Evolutionary conservation across 257 asterid genomes (phyloP).

Genomic region (Fraxinus pennsylvanica): DNA sequence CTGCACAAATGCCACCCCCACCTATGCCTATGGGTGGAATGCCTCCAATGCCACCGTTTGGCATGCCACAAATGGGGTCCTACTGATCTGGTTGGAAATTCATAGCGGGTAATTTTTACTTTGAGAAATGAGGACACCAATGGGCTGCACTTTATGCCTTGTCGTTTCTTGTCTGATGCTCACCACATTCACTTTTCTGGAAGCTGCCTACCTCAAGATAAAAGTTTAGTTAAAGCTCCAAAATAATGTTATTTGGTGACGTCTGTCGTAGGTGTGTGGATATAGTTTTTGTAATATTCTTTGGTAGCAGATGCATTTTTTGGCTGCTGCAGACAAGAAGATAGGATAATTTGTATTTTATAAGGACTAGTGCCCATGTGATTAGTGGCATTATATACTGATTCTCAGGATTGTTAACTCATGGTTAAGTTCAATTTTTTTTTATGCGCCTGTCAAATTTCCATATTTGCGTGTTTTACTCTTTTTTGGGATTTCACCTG

Average conservation of each 20-base stretch:
- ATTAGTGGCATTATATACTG: not conserved
- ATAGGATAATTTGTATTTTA: conserved; percentile 43
- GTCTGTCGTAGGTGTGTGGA: conserved; percentile 57
- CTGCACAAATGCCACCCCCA: conserved; percentile 55
- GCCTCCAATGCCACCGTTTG: conserved; percentile 92
- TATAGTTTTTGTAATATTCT: conserved; percentile 74
- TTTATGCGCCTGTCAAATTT: not conserved
- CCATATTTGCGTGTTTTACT: not conserved
- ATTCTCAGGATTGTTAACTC: not conserved
- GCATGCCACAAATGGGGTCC: conserved; percentile 97
- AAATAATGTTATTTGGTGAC: conserved; percentile 40
- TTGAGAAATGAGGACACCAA: conserved; percentile 16
- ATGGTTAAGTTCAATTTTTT: not conserved
- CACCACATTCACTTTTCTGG: not conserved
- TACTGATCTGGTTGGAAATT: conserved; percentile 45
- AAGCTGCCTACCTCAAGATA: conserved; percentile 26
- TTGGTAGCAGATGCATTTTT: conserved; percentile 65
- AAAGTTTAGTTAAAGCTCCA: conserved; percentile 23
- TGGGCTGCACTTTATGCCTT: not conserved
- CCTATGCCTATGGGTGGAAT: conserved; percentile 79
- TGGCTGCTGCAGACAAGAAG: conserved; percentile 75
- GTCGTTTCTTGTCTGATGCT: conserved; percentile 13
- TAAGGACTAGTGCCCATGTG: conserved; percentile 21
- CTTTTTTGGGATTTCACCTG: no score
- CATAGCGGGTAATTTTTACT: conserved; percentile 3